Conservation (phyloP, 2,329 filamentous ascomycete genomes). For the Tetracladium maxilliforme region DNA sequence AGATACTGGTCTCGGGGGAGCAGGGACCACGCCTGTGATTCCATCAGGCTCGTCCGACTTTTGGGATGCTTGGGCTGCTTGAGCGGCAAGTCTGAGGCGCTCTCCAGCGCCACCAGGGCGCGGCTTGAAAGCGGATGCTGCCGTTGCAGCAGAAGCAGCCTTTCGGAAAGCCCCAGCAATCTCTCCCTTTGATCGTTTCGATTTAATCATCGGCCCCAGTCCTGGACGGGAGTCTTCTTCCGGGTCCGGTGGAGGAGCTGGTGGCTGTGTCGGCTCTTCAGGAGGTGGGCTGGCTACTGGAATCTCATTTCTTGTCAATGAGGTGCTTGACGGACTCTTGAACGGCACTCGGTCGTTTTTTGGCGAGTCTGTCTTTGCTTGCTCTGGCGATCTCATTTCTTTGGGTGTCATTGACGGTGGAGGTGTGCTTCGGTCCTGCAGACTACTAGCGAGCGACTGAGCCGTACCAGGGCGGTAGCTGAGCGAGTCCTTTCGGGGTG, state of each 20-base stretch:
- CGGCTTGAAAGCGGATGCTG: slow-evolving; percentile 59
- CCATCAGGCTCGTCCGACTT: slow-evolving; percentile 61
- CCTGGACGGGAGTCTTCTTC: slow-evolving; percentile 50
- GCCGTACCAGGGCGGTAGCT: too few species aligned
- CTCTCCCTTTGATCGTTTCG: slow-evolving; percentile 57
- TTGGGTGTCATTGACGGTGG: too few species aligned
- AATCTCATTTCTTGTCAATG: too few species aligned
- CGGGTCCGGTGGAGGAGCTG: slow-evolving; percentile 9
- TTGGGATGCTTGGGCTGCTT: slow-evolving; percentile 37
- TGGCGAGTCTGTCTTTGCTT: too few species aligned
- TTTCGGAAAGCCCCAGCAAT: slow-evolving; percentile 67
- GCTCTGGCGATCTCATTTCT: too few species aligned
- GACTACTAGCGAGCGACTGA: too few species aligned
- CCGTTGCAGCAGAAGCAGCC: slow-evolving; percentile 55
- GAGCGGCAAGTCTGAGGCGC: slow-evolving; percentile 45
- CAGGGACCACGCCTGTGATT: slow-evolving; percentile 76
- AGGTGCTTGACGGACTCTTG: too few species aligned
- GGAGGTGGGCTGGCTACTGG: neutral
- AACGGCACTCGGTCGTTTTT: too few species aligned
- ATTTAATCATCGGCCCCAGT: slow-evolving; percentile 81
- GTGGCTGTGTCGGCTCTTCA: slow-evolving; percentile 10
- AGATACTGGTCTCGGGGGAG: slow-evolving; percentile 46
- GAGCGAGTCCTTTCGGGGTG: too few species aligned
- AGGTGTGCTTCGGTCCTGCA: too few species aligned
- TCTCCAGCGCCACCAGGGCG: slow-evolving; percentile 77